Base-by-base conservation (phyloP, 2,329 filamentous ascomycete genomes). In the Phoma sp. region DNA sequence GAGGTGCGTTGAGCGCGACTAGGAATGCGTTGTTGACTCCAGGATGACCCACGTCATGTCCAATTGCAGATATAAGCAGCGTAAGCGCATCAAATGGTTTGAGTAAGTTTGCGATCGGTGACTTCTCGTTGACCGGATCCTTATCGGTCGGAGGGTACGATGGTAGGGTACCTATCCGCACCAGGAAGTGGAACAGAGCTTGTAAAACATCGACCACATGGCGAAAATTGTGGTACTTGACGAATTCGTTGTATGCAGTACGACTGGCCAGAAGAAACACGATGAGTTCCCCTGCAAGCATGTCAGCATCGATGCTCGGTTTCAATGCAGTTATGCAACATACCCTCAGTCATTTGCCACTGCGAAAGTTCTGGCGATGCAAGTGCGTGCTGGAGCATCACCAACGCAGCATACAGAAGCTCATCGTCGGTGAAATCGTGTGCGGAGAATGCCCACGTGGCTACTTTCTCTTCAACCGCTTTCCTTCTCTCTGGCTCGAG, bases 11-110 rank as follows among this genome's bases (percentile, higher is more conserved):
- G 29, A 97, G 83, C 29, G 90, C 92, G 14, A 96, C 87, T 4
- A 99, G 81, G 71, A 99, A 99, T 27, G 93, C 92, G 72, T 99
- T 99, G 78, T 98, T 99, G 68, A 99, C 95, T 50, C 95, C 95
- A 0, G 95, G 95, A 71, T 99, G 95, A 22, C 95, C 95, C 35
- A 98, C 95, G 72, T 99, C 95, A 66, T 99, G 95, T 37, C 95
- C 95, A 68, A 99, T 96, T n/a, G 95, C 95, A 7, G 93, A 93
- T 61, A 98, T 89, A 40, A 99, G 82, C 2, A 99, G 83, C 0
- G 92, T 93, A 47, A 99, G 81, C 4, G 90, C 90, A 73, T 98
- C 93, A 61, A 96, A 91, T 0, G 93, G 92, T 43, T 84, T 83
- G n/a, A 99, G 79, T 23, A 98, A 80, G 39, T 83, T 79, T 2